A percentile compares a stretch with the other conserved stretches of the same genome.
Conservation (phyloP, 768 basidiomycete species). For the Mycena albidolilacea region DNA sequence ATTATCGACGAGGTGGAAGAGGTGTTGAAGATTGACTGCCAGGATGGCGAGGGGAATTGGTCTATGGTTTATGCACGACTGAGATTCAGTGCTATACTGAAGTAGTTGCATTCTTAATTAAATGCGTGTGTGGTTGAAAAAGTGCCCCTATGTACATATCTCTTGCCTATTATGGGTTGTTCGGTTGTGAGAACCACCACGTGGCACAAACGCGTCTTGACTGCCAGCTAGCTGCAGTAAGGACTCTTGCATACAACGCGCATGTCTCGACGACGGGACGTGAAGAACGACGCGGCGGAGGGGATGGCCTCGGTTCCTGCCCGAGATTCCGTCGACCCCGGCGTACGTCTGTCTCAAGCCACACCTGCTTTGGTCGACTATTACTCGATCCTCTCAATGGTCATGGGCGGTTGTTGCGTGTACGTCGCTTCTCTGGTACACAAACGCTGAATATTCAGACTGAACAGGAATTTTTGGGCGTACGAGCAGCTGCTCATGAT, state of each 20-base stretch:
- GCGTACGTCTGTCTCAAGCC: conserved; percentile 48
- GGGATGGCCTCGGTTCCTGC: not conserved
- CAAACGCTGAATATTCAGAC: conserved; percentile 2
- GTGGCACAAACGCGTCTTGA: conserved; percentile 28
- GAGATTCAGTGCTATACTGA: conserved; percentile 70
- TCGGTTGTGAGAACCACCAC: conserved; percentile 9
- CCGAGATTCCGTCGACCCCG: conserved; percentile 42
- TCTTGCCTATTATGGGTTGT: conserved; percentile 6
- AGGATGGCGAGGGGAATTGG: conserved; percentile 75
- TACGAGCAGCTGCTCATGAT: conserved; percentile 82
- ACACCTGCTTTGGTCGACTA: conserved; percentile 57
- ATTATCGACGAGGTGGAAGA: conserved; percentile 77
- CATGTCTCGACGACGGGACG: conserved; percentile 44
- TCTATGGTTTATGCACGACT: conserved; percentile 81
- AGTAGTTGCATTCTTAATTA: not conserved
- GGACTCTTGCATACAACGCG: not conserved
- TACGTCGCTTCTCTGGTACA: conserved; percentile 52
- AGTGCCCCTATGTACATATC: conserved; percentile 17
- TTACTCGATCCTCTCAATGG: conserved; percentile 65
- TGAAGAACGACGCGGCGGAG: conserved; percentile 22
- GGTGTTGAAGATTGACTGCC: conserved; percentile 68
- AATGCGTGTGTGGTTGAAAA: not conserved
- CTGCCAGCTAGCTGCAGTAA: not conserved
- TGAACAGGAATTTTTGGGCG: conserved; percentile 78
- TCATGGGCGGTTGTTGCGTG: conserved; percentile 91